Percentiles rank a stretch among this genome's conserved stretches.
phyloP scores from a whole-genome alignment of 2,329 filamentous ascomycete species.

The Pseudogymnoascus sp. region DNA sequence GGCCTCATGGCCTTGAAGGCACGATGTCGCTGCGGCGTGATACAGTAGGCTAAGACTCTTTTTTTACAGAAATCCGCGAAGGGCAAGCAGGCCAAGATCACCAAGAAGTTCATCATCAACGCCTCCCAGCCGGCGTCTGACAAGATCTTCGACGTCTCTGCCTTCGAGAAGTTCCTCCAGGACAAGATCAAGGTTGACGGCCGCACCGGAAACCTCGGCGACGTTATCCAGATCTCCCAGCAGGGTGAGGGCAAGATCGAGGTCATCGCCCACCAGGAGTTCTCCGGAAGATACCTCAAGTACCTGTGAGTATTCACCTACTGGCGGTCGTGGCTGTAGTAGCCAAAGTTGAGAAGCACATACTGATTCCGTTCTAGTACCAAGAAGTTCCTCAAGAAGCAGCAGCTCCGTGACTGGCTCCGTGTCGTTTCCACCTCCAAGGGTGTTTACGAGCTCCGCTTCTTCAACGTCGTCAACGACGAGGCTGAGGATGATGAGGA shows the following conservation, averaged over 20 bases:
- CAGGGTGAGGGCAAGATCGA: slow-evolving; percentile 95
- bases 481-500: slow-evolving; percentile 97
- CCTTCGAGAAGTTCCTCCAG: slow-evolving; percentile 99
- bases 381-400: slow-evolving; percentile 99
- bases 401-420: slow-evolving; percentile 99
- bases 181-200: slow-evolving; percentile 99
- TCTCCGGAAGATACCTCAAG: slow-evolving; percentile 99
- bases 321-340: not conserved
- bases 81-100: slow-evolving; percentile 70
- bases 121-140: slow-evolving; percentile 95
- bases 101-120: slow-evolving; percentile 86
- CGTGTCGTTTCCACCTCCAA: slow-evolving; percentile 96
- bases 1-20: slow-evolving; percentile 12
- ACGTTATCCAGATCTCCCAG: slow-evolving; percentile 84
- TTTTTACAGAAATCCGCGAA: slow-evolving; percentile 51
- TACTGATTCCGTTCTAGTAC: slow-evolving; percentile 51
- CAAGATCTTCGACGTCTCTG: slow-evolving; percentile 99
- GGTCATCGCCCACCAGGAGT: slow-evolving; percentile 93
- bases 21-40: slow-evolving; percentile 32
- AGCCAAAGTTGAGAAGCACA: slow-evolving; percentile 19
- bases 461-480: slow-evolving; percentile 99
- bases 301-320: slow-evolving; percentile 68
- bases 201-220: slow-evolving; percentile 96
- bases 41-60: slow-evolving; percentile 94
- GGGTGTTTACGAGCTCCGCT: slow-evolving; percentile 99